phyloP scores from a whole-genome alignment of 1,139 yeast genomes.

The Magnusiomyces magnusii region DNA sequence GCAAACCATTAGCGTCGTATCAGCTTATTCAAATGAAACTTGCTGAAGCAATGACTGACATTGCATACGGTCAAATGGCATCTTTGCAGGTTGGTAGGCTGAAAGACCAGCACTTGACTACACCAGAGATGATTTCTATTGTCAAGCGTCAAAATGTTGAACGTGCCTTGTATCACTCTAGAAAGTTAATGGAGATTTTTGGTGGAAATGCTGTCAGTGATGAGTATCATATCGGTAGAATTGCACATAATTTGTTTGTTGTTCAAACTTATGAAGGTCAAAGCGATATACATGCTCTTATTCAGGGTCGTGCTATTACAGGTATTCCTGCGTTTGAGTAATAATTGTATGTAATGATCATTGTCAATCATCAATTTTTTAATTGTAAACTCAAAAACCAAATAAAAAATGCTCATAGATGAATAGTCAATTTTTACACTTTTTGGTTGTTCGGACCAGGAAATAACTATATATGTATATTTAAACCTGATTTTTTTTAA shows the following conservation, averaged over 20 bases:
- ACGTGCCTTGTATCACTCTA: constrained; percentile 34
- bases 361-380: too few relatives aligned
- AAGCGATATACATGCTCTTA: constrained; percentile 39
- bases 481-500: too few relatives aligned
- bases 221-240: constrained; percentile 40
- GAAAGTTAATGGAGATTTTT: constrained; percentile 39
- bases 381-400: too few relatives aligned
- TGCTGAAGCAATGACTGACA: constrained; percentile 39
- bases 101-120: constrained; percentile 34
- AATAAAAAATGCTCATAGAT: too few relatives aligned
- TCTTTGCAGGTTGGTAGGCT: constrained; percentile 39
- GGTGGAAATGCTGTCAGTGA: constrained; percentile 41
- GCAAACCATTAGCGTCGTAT: constrained; percentile 36
- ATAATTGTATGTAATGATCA: background rate
- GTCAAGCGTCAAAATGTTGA: constrained; percentile 41
- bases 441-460: too few relatives aligned
- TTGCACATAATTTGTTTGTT: constrained; percentile 39
- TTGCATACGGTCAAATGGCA: constrained; percentile 36
- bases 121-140: constrained; percentile 41
- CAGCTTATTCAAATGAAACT: constrained; percentile 40
- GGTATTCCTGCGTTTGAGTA: constrained; percentile 36
- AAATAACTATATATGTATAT: too few relatives aligned
- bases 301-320: constrained; percentile 39
- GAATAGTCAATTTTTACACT: too few relatives aligned
- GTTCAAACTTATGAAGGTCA: constrained; percentile 43